phyloP scores from a whole-genome alignment of 305 asterid genomes.

The Rubia peregrina region DNA sequence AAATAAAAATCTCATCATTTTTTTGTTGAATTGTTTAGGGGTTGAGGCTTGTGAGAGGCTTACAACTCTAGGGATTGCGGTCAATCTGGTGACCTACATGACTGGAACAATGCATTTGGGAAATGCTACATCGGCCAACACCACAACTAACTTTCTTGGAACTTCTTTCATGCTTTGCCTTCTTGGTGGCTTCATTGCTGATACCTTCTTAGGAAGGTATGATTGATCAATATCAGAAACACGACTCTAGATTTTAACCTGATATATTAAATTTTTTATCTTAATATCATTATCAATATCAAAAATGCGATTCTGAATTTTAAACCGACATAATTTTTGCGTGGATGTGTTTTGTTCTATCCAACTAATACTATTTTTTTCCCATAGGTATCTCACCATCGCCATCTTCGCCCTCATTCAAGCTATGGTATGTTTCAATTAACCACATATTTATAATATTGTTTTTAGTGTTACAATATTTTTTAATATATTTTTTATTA shows the following conservation, averaged over 20 bases:
- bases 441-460: neutral
- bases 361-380: neutral
- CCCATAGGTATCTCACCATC: slow-evolving; percentile 60
- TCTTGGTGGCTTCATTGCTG: slow-evolving; percentile 82
- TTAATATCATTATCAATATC: no score
- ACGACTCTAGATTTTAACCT: neutral
- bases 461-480: neutral
- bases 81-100: slow-evolving; percentile 65
- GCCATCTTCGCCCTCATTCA: slow-evolving; percentile 65
- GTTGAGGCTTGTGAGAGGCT: slow-evolving; percentile 64
- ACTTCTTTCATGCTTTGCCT: slow-evolving; percentile 72
- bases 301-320: neutral
- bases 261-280: no score
- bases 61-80: slow-evolving; percentile 70
- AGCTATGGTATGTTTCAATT: slow-evolving; percentile 38
- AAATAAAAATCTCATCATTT: no score
- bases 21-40: slow-evolving; percentile 24
- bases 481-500: neutral
- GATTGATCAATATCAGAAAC: neutral
- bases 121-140: slow-evolving; percentile 63
- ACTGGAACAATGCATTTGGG: slow-evolving; percentile 82
- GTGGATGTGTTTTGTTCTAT: no score
- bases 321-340: no score
- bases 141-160: slow-evolving; percentile 74
- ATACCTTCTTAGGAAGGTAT: slow-evolving; percentile 67